Base-by-base conservation (phyloP, 805 yeast species). In the fission yeast (Schizosaccharomyces pombe) region DNA sequence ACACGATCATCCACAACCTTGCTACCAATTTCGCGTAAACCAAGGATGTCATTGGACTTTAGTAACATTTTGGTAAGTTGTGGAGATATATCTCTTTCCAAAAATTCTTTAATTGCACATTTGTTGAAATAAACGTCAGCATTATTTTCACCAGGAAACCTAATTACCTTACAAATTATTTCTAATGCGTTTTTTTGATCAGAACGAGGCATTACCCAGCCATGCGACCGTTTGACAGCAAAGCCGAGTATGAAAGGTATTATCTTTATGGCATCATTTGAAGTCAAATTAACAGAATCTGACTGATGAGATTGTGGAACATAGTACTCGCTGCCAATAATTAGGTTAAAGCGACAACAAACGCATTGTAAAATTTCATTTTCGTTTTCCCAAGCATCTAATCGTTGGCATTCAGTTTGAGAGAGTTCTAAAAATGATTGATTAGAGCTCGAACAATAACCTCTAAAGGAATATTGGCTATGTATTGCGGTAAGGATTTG, bases 171-270 rank as follows among this genome's bases (percentile, higher is more conserved):
- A 58, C 78, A 77, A 37, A 85, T 72, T 28, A 70, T 74, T 59
- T 89, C 97, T 31, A 89, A 66, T 1, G 83, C 76, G 12, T 69
- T 69, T 59, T 85, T 87, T 54, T 85, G 66, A 56, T 87, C 94
- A 12, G 77, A 76, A 59, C 82, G 77, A 9, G 62, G 60, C 5
- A 83, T 77, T 1, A 75, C 68, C 14, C 76, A 68, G 11, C 82
- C 63, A 57, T 80, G 79, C 52, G 72, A 74, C 55, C 73, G 75
- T 24, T 71, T 71, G 61, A 71, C 72, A 26, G 83, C 73, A 52
- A 77, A 67, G 0, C 77, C 74, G 56, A 82, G 66, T 0, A 83
- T 69, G 57, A 74, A 77, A 12, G 68, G 67, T 1, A 76, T 67
- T 34, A 74, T 60, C 14, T 55, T 54, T 2, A 63, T 39, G 0